Evolutionary conservation across 345 rosid species (phyloP), one percentile per base, ranked within the genome.

Genomic region (Euphorbia lathyris): DNA sequence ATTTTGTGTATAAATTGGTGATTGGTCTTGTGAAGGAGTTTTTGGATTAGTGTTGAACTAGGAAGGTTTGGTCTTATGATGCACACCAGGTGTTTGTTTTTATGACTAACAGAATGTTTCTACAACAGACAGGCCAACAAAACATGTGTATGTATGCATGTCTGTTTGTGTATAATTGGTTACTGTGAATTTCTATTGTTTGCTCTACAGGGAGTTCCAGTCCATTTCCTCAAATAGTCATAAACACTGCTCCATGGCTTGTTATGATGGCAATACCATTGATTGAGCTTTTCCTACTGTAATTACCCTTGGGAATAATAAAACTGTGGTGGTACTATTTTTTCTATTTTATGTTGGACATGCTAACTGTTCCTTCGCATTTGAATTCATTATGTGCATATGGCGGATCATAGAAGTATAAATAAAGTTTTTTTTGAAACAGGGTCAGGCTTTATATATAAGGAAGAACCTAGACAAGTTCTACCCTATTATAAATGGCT

Each of bases 381-480:
- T 60, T 60, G 65, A 45, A 60, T n/a, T 12, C 36, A 32, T 3
- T 32, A 17, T 8, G 4, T 19, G 63, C 42, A 58, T 58, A n/a
- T 5, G 20, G 0, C 0, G 23, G 13, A 45, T 38, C 55, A 32
- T 32, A 7, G 34, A 57, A 26, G 47, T 13, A 9, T 38, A 60
- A 43, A 20, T 70, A 30, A 58, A 47, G 59, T 60, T 42, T 27
- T 67, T 73, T 67, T 76, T 68, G 59, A 59, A 75, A 63, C 83
- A 86, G 88, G 86, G 90, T 51, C 86, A 77, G 76, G 83, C 80
- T 63, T 70, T 84, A 63, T 79, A 84, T 68, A 70, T 77, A 9
- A 82, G 78, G 51, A 76, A 70, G 68, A 51, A 45, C 9, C 38
- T 36, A 27, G 75, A 81, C 72, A 70, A 75, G 55, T 86, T 82